phyloP scores from a whole-genome alignment of 768 basidiomycete species.

The Auricularia auricula-judae region DNA sequence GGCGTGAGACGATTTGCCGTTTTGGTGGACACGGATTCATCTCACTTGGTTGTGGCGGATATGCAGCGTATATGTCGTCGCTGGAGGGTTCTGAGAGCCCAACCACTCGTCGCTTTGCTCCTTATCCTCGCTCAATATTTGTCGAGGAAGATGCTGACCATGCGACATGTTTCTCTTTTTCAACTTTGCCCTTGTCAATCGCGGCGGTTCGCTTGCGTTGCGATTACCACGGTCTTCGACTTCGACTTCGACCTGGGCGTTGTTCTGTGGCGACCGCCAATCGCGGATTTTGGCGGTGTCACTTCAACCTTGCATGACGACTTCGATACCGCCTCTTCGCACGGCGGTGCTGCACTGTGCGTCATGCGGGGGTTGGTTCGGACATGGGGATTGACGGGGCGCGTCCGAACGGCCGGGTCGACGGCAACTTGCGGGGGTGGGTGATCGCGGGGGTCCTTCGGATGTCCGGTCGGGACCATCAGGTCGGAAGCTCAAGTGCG shows the following conservation, averaged over 20 bases:
- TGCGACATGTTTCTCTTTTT: no score
- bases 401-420: not conserved
- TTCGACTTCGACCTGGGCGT: no score
- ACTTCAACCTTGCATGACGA: not conserved
- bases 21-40: no score
- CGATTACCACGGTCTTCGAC: not conserved
- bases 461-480: not conserved
- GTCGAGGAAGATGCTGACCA: no score
- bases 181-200: not conserved
- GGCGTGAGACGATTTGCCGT: no score
- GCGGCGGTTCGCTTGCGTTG: not conserved
- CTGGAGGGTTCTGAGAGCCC: no score
- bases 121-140: not conserved
- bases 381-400: not conserved
- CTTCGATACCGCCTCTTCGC: not conserved
- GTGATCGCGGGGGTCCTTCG: no score
- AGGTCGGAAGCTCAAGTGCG: conserved; percentile 71
- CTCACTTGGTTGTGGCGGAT: no score
- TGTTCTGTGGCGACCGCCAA: no score
- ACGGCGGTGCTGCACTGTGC: no score
- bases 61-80: no score
- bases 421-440: not conserved
- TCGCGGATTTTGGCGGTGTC: not conserved
- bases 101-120: not conserved
- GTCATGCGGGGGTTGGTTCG: no score